These are phyloP conservation scores for Syzygium jambos DNA, from an alignment of 345 rosid species.

Conservation along the genomic window DNA sequence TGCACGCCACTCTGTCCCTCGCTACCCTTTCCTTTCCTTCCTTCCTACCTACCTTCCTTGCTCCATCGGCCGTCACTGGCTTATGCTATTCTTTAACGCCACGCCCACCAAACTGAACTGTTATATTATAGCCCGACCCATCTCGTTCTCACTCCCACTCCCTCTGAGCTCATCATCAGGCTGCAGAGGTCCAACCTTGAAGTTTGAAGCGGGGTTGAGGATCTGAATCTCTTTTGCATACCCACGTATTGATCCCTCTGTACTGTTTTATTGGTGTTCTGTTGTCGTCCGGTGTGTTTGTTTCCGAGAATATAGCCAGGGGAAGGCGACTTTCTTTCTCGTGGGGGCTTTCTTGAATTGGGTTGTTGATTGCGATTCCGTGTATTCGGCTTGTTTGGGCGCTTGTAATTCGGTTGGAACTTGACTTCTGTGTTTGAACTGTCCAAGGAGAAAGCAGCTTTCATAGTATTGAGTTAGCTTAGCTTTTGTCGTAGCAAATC, in stretches of 20 bases:
- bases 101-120: background rate
- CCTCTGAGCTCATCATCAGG: background rate
- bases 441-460: background rate
- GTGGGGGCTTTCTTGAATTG: background rate
- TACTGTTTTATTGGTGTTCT: background rate
- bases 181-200: background rate
- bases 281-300: background rate
- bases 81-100: background rate
- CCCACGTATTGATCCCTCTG: background rate
- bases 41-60: background rate
- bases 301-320: background rate
- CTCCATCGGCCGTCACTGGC: background rate
- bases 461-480: background rate
- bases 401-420: background rate
- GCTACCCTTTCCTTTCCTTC: background rate
- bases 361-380: background rate
- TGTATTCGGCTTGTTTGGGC: background rate
- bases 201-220: background rate
- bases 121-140: background rate
- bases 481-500: background rate
- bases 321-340: background rate
- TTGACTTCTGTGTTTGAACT: background rate
- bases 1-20: background rate
- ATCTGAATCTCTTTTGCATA: background rate
- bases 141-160: background rate